Evolutionary conservation across 208 protist genomes (phyloP), one percentile per base, ranked within the genome.

Genomic region (Leishmania tropica): DNA sequence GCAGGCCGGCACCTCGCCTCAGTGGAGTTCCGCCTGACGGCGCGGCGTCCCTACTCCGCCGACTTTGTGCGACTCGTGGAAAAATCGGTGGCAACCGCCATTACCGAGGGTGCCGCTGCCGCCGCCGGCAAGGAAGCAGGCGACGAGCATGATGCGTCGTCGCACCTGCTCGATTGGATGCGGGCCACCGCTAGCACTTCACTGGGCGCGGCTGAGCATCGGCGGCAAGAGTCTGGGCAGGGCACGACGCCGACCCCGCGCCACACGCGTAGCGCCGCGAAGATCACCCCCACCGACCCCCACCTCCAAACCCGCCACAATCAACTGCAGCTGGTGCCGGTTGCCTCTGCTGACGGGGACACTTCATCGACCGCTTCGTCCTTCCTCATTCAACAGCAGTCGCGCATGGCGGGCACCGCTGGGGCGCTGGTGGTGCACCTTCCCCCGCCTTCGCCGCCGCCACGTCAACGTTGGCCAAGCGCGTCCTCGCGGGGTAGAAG

Each of bases 11-110:
- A 97, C 82, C 73, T 98, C 64, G 95, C 95, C 13, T 98, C 95
- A 17, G 79, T 98, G 1, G 95, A 98, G 87, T 96, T 96, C 67
- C 76, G 75, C 6, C 85, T 98, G 24, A 95, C 92, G 0, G 95
- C 94, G 28, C 91, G 94, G 17, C 87, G 87, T 11, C 90, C 94
- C n/a, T 96, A 96, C 81, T 87, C 88, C 31, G 81, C 85, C 2
- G 78, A 83, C 21, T 98, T 98, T 78, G 79, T 87, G 71, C 81
- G 85, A 40, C 84, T 95, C 73, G 88, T 93, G 53, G 74, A 84
- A 42, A 85, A 88, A 31, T 65, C 83, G 19, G 37, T 60, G 8
- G 54, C 48, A 40, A 72, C 53, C 15, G 40, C 70, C 56, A 54
- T 45, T 51, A 67, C 84, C 28, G 74, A 28, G 37, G 75, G 40